Base-by-base conservation (phyloP, 768 basidiomycete species). In the Suillus weaverae region DNA sequence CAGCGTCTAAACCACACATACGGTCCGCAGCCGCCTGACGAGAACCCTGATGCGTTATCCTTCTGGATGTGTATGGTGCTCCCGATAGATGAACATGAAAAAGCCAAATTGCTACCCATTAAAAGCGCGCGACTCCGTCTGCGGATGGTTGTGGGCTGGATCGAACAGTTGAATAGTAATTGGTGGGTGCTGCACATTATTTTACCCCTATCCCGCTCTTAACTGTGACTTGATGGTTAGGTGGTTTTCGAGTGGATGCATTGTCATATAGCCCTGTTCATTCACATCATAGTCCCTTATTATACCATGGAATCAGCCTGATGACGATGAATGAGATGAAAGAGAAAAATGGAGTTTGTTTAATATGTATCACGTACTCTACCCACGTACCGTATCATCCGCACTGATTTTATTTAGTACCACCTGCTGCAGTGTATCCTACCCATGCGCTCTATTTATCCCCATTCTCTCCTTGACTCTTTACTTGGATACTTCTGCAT, bases 41-140 rank as follows among this genome's bases (percentile, higher is more conserved):
- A 65, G 14, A 89, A 94, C 74, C 85, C 89, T 0, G 83, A 83
- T 33, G 78, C 83, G 30, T 95, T 97, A 75, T 86, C 87, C 39
- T 97, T 91, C 76, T 97, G 93, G 92, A 94, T 97, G 79, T 94
- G 92, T 0, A 82, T 87, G 74, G 87, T 97, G 43, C 86, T 98
- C 57, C 92, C 95, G 41, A 94, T 98, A 72, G 94, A 97, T 74
- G 92, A 97, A 64, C 84, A 88, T 70, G 91, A 95, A 79, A 94
- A 95, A 75, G 83, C 94, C 14, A 91, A 95, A 70, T 83, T 99
- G 10, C 81, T 96, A 13, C 92, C 94, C 1, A 89, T 96, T 60
- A 85, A 88, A 65, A 91, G 87, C 61, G 83, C 92, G 0, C 84
- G 90, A 33, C 80, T 97, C 66, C 83, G 97, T 38, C 78, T 99